These are phyloP conservation scores for Singerocomus inundabilis DNA, from an alignment of 1,284 basidiomycete genomes.

Conservation along the genomic window DNA sequence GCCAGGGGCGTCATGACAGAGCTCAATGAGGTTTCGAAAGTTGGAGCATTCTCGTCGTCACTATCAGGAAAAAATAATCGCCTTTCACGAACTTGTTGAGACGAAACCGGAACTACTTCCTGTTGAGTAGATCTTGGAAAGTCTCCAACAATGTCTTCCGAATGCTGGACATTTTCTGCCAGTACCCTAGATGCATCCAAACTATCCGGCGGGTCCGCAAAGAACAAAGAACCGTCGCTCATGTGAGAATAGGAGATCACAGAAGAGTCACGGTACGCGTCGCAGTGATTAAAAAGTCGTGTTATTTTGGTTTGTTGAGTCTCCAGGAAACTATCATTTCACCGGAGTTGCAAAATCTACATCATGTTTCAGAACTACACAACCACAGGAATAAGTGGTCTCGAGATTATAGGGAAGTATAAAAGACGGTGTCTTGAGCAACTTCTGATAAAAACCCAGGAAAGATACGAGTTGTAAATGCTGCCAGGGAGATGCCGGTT, in stretches of 20 bases:
- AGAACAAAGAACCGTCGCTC: constrained; percentile 31
- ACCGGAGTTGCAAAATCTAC: too few species aligned
- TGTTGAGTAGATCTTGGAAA: neutral
- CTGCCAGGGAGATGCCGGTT: too few species aligned
- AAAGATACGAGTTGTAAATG: too few species aligned
- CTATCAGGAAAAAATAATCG: constrained; percentile 58
- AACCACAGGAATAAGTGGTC: too few species aligned
- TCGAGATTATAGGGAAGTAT: too few species aligned
- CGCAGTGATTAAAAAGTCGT: constrained; percentile 8
- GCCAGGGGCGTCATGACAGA: constrained; percentile 8
- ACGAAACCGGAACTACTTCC: neutral
- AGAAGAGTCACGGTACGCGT: constrained; percentile 11
- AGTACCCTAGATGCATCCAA: constrained; percentile 16
- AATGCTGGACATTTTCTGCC: constrained; percentile 1
- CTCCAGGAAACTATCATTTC: neutral
- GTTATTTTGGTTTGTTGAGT: constrained; percentile 29
- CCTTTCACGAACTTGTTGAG: constrained; percentile 23
- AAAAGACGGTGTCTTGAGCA: too few species aligned
- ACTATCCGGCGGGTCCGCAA: constrained; percentile 37
- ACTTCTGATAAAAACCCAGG: too few species aligned
- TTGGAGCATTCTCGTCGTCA: constrained; percentile 49
- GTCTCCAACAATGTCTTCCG: neutral
- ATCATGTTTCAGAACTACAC: too few species aligned
- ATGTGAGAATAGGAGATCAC: constrained; percentile 5
- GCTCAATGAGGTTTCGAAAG: constrained; percentile 16